Evolutionary conservation across 768 basidiomycete species (phyloP), one percentile per base, ranked within the genome.

Genomic region (Agaricus subrufescens): DNA sequence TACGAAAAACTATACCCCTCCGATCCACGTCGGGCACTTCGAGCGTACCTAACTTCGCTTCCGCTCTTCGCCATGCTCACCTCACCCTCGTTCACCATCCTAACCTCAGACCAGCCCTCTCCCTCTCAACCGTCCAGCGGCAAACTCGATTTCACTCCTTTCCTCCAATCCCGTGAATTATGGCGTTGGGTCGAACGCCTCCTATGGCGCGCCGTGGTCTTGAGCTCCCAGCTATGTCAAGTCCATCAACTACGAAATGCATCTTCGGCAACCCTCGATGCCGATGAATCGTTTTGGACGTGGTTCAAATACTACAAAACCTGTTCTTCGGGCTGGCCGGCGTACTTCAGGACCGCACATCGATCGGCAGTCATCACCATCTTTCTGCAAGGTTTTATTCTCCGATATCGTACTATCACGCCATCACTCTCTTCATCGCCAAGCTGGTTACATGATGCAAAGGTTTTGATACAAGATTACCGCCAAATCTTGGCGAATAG

Each of bases 181-280:
- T 94, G 91, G 80, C 78, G 93, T 49, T 94, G 91, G 89, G 75
- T 82, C 2, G 92, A 96, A 62, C 78, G 85, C 19, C 76, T 91
- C 25, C 73, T 94, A n/a, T 89, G 89, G 75, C 81, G 94, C n/a
- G 85, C 85, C 2, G 78, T 90, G 43, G 72, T 89, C 1, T 69
- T 93, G 0, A 80, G 84, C 14, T 73, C 90, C 3, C 77, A 78
- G 12, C 69, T 71, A 0, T 73, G 71, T 47, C 68, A 74, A 56
- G 56, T 81, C 11, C 66, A 67, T 50, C 54, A 75, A 46, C 34
- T 8, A 34, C 34, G 34, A 11, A 72, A 76, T 50, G 57, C 59
- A 34, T 40, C 50, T 29, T 34, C 34, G 34, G 11, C 34, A 6
- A 34, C 34, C 11, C 30, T 43, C 52, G 45, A 62, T 51, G 56